A percentile compares a stretch with the other conserved stretches of the same genome.
Conservation (phyloP, 768 basidiomycete species). For the Boletus huronensis region DNA sequence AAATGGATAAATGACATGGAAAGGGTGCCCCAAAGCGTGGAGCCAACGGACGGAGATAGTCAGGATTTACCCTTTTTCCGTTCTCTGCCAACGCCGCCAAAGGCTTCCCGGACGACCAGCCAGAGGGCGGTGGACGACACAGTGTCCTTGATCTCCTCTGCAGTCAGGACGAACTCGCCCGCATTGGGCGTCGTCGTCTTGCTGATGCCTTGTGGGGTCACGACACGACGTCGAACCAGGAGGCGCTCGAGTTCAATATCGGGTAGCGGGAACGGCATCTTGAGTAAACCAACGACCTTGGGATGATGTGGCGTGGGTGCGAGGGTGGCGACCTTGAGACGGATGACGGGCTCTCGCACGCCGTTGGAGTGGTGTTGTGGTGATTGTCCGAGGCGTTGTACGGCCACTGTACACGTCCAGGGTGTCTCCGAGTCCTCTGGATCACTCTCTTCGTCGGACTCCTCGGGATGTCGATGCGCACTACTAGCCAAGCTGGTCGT, state of each 20-base stretch:
- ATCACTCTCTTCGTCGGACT: conserved; percentile 80
- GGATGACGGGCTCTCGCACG: conserved; percentile 18
- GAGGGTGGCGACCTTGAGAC: conserved; percentile 76
- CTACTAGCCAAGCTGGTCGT: conserved; percentile 24
- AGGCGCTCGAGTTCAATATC: conserved; percentile 71
- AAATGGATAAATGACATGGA: conserved; percentile 16
- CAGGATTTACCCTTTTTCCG: conserved; percentile 72
- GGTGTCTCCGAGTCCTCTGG: conserved; percentile 96
- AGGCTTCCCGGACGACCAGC: conserved; percentile 89
- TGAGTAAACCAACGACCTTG: conserved; percentile 87
- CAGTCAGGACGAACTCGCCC: conserved; percentile 58
- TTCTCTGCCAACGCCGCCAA: conserved; percentile 83
- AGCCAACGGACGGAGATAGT: conserved; percentile 1
- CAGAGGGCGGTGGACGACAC: conserved; percentile 86
- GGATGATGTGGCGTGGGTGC: conserved; percentile 95
- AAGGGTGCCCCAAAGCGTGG: not conserved
- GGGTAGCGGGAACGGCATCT: conserved; percentile 85
- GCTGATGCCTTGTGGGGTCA: conserved; percentile 28
- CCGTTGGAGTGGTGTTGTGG: conserved; percentile 6
- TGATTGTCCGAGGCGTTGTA: conserved; percentile 41
- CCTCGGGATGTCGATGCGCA: conserved; percentile 28
- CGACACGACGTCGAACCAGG: conserved; percentile 47
- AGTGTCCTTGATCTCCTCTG: conserved; percentile 92
- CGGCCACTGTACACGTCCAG: conserved; percentile 84
- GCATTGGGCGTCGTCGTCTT: conserved; percentile 19